Evolutionary conservation across 2,329 filamentous ascomycete species (phyloP).

Genomic region (Epichloe uncinata): DNA sequence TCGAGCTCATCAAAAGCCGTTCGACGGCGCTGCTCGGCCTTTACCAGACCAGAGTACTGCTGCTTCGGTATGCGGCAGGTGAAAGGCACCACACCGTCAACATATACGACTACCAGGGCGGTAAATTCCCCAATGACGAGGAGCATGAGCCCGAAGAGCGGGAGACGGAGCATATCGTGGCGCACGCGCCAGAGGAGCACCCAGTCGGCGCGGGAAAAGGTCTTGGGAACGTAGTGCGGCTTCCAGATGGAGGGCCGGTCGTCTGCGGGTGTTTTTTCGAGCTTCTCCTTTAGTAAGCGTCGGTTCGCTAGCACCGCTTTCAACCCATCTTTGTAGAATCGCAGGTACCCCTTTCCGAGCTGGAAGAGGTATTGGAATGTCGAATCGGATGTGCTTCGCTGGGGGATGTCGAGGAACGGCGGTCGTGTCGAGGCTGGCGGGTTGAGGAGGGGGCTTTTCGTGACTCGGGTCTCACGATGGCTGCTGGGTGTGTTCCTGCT

Average conservation of each 20-base stretch:
- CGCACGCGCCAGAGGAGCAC: conserved; percentile 55
- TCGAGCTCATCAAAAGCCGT: conserved; percentile 33
- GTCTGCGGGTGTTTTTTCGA: conserved; percentile 33
- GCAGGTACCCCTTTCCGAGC: conserved; percentile 61
- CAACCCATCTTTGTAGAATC: conserved; percentile 81
- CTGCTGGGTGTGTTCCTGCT: conserved; percentile 5
- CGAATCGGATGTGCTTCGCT: conserved; percentile 26
- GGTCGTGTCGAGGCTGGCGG: conserved; percentile 62
- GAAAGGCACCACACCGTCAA: conserved; percentile 60
- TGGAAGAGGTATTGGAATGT: conserved; percentile 36
- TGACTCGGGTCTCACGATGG: conserved; percentile 12
- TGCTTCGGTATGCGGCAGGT: conserved; percentile 76
- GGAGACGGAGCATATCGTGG: conserved; percentile 64
- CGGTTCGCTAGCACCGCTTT: conserved; percentile 61
- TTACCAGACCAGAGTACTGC: conserved; percentile 41
- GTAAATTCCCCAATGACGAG: conserved; percentile 77
- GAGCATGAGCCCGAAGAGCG: conserved; percentile 63
- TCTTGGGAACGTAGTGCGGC: conserved; percentile 20
- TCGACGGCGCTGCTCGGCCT: conserved; percentile 38
- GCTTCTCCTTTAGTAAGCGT: conserved; percentile 32
- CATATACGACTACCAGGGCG: conserved; percentile 59
- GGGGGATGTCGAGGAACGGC: conserved; percentile 51
- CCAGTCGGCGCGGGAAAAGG: conserved; percentile 50
- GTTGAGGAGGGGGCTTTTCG: conserved; percentile 41
- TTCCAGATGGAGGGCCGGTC: conserved; percentile 33